Percentiles rank a stretch among this genome's conserved stretches.
Conservation (phyloP, 306 rosid species). For the Astragalus glycyphyllos region DNA sequence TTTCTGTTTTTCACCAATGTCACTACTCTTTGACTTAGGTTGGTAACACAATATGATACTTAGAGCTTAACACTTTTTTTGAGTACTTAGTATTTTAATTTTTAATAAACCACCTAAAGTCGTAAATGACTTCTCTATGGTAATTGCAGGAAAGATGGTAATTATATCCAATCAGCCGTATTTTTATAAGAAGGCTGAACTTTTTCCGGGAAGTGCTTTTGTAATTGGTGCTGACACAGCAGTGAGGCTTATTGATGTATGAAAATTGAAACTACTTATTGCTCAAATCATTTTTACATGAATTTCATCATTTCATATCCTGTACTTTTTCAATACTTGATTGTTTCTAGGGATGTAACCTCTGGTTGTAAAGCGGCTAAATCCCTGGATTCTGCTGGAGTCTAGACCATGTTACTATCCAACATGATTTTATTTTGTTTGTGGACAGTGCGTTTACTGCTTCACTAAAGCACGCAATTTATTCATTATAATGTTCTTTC, state of each 20-base stretch:
- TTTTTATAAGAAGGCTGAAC: slow-evolving; percentile 89
- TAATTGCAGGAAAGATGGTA: slow-evolving; percentile 76
- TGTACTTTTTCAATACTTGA: not conserved
- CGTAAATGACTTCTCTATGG: slow-evolving; percentile 43
- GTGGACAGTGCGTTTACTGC: slow-evolving; percentile 7
- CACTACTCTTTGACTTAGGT: not conserved
- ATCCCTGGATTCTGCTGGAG: slow-evolving; percentile 4
- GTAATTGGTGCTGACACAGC: slow-evolving; percentile 95
- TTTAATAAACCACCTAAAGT: slow-evolving; percentile 31
- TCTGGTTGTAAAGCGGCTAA: slow-evolving; percentile 30
- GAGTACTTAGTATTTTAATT: slow-evolving; percentile 27
- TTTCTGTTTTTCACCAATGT: slow-evolving; percentile 9
- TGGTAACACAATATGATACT: not conserved
- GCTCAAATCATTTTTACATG: slow-evolving; percentile 23
- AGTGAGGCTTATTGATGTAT: slow-evolving; percentile 80
- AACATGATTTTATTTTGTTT: slow-evolving; percentile 6
- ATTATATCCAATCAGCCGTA: slow-evolving; percentile 87
- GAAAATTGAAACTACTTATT: slow-evolving; percentile 46
- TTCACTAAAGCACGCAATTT: not conserved
- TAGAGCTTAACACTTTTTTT: slow-evolving; percentile 25
- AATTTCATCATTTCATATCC: slow-evolving; percentile 30
- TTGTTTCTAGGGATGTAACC: slow-evolving; percentile 16
- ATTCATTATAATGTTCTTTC: not conserved
- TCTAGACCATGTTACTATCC: not conserved
- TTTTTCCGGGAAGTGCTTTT: slow-evolving; percentile 92